A percentile compares a stretch with the other conserved stretches of the same genome.
These are phyloP conservation scores for Aspergillus incahuasiensis DNA, from an alignment of 495 filamentous ascomycete species.

Conservation along the genomic window DNA sequence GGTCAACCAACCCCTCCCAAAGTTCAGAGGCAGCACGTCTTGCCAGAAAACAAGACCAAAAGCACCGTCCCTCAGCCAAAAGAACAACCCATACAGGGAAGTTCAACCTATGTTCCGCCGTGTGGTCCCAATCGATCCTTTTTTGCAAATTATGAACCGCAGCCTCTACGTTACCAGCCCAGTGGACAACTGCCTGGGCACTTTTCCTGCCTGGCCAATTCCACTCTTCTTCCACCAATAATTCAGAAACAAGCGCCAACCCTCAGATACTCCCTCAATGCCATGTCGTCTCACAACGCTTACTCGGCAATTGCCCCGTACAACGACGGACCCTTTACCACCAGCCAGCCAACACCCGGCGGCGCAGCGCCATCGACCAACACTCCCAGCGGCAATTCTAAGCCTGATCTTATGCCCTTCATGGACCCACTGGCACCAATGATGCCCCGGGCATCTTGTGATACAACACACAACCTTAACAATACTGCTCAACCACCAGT, in stretches of 20 bases:
- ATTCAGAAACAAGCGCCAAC: not conserved
- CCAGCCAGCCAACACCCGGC: not conserved
- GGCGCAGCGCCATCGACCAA: not conserved
- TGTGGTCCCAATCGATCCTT: not conserved
- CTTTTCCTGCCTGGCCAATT: not conserved
- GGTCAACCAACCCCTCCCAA: not conserved
- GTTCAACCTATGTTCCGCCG: not conserved
- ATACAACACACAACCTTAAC: not conserved
- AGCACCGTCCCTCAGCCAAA: not conserved
- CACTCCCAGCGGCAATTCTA: not conserved
- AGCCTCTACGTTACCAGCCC: constrained; percentile 1
- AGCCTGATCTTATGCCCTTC: constrained; percentile 2
- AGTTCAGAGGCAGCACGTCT: not conserved
- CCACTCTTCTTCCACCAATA: not conserved
- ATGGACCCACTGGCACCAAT: constrained; percentile 10
- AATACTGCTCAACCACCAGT: not conserved
- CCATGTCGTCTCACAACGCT: not conserved
- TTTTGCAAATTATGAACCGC: not conserved
- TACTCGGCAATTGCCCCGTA: constrained; percentile 1
- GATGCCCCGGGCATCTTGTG: constrained; percentile 1
- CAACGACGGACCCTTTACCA: constrained; percentile 17
- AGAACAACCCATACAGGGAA: not conserved
- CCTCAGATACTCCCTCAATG: not conserved
- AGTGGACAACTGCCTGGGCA: constrained; percentile 12
- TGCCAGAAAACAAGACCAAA: not conserved